Evolutionary conservation across 176 grass and related monocot species (phyloP), one percentile per base, ranked within the genome.

Genomic region (Phragmites australis): DNA sequence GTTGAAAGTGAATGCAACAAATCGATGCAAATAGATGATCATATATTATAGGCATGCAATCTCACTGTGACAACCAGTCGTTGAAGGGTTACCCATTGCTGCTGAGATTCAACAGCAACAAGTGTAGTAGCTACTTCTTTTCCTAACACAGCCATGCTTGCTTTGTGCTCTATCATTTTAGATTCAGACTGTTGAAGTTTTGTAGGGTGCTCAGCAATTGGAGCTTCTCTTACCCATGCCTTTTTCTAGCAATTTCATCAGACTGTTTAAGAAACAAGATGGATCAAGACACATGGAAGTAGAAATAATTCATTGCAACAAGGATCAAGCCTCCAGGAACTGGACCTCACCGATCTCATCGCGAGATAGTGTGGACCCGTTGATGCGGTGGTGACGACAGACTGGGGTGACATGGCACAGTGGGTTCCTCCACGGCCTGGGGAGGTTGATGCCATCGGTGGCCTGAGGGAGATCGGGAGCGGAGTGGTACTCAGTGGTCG

Each of bases 141-240:
- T 86, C 94, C 94, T 74, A 94, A 76, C 51, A 97, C 87, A 53
- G 84, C 91, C 94, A 97, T 92, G 68, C 59, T 94, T 55, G 94
- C 91, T 86, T 87, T 97, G 53, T 87, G 87, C 63, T 97, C 91
- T 78, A 86, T 86, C 94, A 97, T 97, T 92, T 80, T 94, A 82
- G 80, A 55, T 84, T 97, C 89, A 16, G 91, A 92, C 3, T 90
- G 72, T 78, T 94, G 87, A 77, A 97, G 82, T 52, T 94, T 97
- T 82, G 89, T 68, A 75, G 91, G 94, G 68, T 92, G 77, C 72
- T 97, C 94, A 52, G 89, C 55, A 65, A 89, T 62, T 23, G 94
- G 89, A 72, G 87, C 67, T 89, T 97, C 94, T 88, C 94, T 92
- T 63, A 94, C 83, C 71, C 94, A 87, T 68, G 68, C 83, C 68